Percentiles rank a stretch among this genome's conserved stretches.
Evolutionary conservation across 495 filamentous ascomycete genomes (phyloP).

Genomic region (Articulospora tetracladia): DNA sequence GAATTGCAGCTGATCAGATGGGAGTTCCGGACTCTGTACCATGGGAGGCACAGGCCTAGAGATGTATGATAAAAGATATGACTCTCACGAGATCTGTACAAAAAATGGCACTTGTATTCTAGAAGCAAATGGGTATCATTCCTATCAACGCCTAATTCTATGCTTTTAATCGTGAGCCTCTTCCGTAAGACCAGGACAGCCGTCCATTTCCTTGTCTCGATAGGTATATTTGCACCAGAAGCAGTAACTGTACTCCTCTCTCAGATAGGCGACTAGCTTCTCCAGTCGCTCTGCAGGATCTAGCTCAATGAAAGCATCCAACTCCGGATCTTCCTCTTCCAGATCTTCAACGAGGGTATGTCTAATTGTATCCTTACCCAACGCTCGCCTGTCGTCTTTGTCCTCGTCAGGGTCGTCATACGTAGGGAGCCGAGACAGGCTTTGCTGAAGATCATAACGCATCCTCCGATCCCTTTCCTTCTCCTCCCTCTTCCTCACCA

Average conservation of each 20-base stretch:
- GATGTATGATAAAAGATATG: background rate
- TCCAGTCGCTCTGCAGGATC: constrained; percentile 28
- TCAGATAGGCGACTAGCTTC: constrained; percentile 46
- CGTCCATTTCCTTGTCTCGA: constrained; percentile 68
- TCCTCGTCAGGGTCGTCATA: constrained; percentile 52
- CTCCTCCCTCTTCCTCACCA: constrained; percentile 64
- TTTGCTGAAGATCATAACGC: constrained; percentile 66
- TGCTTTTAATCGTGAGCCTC: constrained; percentile 77
- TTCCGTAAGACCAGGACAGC: constrained; percentile 85
- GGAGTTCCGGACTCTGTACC: constrained; percentile 21
- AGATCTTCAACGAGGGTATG: constrained; percentile 60
- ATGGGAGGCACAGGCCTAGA: constrained; percentile 4
- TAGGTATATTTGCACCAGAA: constrained; percentile 95
- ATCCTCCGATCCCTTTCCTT: constrained; percentile 66
- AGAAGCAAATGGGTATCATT: constrained; percentile 26
- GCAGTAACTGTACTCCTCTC: constrained; percentile 75
- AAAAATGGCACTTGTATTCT: background rate
- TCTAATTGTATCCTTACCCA: constrained; percentile 36
- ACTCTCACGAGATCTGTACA: background rate
- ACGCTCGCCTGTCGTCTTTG: constrained; percentile 43
- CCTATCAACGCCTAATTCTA: constrained; percentile 12
- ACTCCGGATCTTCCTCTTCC: constrained; percentile 78
- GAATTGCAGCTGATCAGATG: constrained; percentile 19
- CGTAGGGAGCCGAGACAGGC: constrained; percentile 41
- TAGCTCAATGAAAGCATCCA: constrained; percentile 78